These are phyloP conservation scores for Ceratocystis harringtonii DNA, from an alignment of 2,329 filamentous ascomycete genomes.

Conservation along the genomic window DNA sequence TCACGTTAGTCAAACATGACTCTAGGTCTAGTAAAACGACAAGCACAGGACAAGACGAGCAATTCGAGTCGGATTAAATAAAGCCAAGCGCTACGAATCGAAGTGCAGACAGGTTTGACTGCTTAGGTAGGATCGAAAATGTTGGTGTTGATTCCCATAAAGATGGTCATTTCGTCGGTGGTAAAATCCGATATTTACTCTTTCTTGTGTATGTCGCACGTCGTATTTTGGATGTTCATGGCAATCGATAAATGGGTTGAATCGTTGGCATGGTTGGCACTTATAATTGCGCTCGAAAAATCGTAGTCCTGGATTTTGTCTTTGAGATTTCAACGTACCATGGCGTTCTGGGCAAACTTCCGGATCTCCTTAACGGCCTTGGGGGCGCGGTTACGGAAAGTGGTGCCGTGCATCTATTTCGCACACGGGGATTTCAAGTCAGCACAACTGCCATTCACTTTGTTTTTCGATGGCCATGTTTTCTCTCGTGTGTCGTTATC, in stretches of 20 bases:
- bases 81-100: neutral
- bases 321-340: conserved; percentile 51
- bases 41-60: neutral
- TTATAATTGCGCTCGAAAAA: conserved; percentile 7
- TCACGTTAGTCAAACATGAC: conserved; percentile 15
- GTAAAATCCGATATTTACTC: neutral
- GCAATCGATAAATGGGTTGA: neutral
- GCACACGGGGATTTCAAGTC: conserved; percentile 21
- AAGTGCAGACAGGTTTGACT: neutral
- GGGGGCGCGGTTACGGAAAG: conserved; percentile 99
- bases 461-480: neutral
- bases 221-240: neutral
- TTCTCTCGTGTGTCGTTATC: conserved; percentile 1
- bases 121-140: neutral
- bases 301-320: conserved; percentile 7
- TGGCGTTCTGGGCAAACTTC: conserved; percentile 78
- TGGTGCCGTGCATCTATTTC: conserved; percentile 76
- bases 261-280: neutral
- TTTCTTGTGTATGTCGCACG: neutral
- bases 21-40: neutral
- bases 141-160: neutral
- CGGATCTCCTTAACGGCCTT: conserved; percentile 99
- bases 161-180: neutral
- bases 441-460: conserved; percentile 21
- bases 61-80: neutral